Evolutionary conservation across 768 basidiomycete species (phyloP).

Genomic region (Russula griseocarnosa): DNA sequence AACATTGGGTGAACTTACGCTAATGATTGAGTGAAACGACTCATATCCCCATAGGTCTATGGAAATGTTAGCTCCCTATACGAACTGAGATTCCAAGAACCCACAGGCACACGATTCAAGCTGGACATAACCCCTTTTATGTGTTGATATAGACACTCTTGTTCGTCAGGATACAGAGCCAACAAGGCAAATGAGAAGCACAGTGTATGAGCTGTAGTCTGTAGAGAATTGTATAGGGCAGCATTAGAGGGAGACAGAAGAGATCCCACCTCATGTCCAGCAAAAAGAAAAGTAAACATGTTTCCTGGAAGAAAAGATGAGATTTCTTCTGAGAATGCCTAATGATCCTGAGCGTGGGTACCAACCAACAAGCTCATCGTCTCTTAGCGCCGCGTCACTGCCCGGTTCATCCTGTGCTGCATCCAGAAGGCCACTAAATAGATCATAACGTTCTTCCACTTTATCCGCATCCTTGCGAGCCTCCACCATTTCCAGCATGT

Average conservation of each 20-base stretch:
- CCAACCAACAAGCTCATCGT: conserved; percentile 29
- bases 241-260: neutral
- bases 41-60: conserved; percentile 31
- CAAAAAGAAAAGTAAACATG: conserved; percentile 36
- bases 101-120: conserved; percentile 11
- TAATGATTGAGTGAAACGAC: conserved; percentile 24
- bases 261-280: conserved; percentile 33
- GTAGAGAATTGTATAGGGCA: neutral
- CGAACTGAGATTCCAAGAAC: neutral
- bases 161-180: conserved; percentile 41
- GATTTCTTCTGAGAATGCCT: neutral
- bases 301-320: conserved; percentile 20
- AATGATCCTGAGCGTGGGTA: too few species aligned
- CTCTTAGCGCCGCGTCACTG: conserved; percentile 19
- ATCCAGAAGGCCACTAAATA: conserved; percentile 32
- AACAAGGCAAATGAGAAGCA: conserved; percentile 41
- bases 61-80: neutral
- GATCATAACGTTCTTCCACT: conserved; percentile 30
- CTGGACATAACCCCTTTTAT: conserved; percentile 35
- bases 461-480: conserved; percentile 23
- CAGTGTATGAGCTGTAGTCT: conserved; percentile 41
- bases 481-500: conserved; percentile 34
- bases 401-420: conserved; percentile 27
- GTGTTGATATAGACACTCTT: conserved; percentile 40
- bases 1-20: conserved; percentile 20